Conservation (phyloP, 1,139 yeast species). For the Schwanniomyces etchellsii region DNA sequence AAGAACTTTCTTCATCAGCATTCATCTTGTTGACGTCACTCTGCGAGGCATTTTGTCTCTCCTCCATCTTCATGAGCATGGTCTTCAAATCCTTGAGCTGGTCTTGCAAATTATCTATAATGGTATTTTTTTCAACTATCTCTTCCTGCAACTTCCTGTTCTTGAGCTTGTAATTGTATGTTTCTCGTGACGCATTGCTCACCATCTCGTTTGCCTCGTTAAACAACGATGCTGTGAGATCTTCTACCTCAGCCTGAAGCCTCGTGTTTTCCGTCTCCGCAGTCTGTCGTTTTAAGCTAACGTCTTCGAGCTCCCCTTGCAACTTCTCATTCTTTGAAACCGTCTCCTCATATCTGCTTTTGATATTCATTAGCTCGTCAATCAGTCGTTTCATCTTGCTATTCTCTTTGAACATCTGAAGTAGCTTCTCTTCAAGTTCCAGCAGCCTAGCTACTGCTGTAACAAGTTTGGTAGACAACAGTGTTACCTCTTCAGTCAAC, state of each 20-base stretch:
- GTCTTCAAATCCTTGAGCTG: conserved; percentile 68
- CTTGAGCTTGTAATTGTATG: conserved; percentile 46
- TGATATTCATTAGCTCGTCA: conserved; percentile 12
- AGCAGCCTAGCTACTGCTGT: conserved; percentile 59
- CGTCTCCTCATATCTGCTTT: conserved; percentile 24
- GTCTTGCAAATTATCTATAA: conserved; percentile 60
- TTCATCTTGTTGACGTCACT: conserved; percentile 9
- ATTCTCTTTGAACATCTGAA: conserved; percentile 29
- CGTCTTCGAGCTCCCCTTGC: conserved; percentile 25
- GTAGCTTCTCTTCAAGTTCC: conserved; percentile 40
- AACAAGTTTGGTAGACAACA: conserved; percentile 53
- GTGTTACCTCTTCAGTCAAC: conserved; percentile 50
- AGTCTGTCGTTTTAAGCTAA: conserved; percentile 31
- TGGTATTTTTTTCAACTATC: conserved; percentile 63
- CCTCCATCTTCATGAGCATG: conserved; percentile 37
- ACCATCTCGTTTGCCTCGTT: conserved; percentile 82
- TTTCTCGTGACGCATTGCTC: conserved; percentile 59
- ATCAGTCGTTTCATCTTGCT: conserved; percentile 16
- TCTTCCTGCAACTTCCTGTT: conserved; percentile 60
- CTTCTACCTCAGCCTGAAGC: conserved; percentile 69
- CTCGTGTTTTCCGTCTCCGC: conserved; percentile 57
- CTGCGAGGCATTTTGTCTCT: conserved; percentile 15
- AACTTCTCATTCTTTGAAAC: conserved; percentile 25
- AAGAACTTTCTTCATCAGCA: conserved; percentile 4
- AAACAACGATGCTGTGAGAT: conserved; percentile 66